Conservation (phyloP, 2,329 filamentous ascomycete genomes). For the Fusarium tupiense region DNA sequence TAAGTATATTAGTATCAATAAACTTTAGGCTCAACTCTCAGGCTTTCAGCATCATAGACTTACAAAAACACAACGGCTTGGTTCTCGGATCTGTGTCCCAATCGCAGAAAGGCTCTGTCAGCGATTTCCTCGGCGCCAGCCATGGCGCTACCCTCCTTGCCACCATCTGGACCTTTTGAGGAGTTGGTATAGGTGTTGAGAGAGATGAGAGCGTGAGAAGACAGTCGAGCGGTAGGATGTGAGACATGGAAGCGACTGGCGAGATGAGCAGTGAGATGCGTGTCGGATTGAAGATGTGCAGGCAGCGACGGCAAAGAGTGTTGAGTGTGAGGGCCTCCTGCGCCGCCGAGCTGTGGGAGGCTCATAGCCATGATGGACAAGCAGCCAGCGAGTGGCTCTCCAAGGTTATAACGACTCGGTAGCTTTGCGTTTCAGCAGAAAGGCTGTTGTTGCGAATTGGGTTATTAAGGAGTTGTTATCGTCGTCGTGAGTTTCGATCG, state of each 20-base stretch:
- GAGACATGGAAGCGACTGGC: conserved; percentile 93
- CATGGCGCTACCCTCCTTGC: conserved; percentile 90
- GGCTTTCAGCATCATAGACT: conserved; percentile 39
- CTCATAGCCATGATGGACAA: conserved; percentile 68
- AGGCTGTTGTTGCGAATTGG: background rate
- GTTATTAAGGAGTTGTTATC: conserved; percentile 7
- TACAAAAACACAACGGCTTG: conserved; percentile 94
- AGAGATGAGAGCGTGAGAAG: conserved; percentile 89
- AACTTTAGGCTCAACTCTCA: background rate
- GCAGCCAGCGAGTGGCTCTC: conserved; percentile 45
- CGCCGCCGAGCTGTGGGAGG: conserved; percentile 59
- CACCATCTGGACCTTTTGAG: conserved; percentile 87
- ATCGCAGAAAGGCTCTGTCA: conserved; percentile 81
- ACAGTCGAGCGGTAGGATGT: conserved; percentile 86
- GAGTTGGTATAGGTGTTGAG: conserved; percentile 96
- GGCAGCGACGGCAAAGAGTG: conserved; percentile 89
- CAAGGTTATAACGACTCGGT: conserved; percentile 14
- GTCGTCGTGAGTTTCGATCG: conserved; percentile 8
- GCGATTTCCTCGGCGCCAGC: conserved; percentile 93
- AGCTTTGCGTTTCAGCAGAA: conserved; percentile 11
- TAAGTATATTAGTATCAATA: conserved; percentile 42
- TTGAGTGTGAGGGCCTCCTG: conserved; percentile 77
- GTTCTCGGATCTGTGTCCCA: conserved; percentile 91
- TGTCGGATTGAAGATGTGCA: conserved; percentile 81
- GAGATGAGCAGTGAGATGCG: conserved; percentile 82